Percentiles rank a stretch among this genome's conserved stretches.
These are phyloP conservation scores for Chaetomiaceae sp. DNA, from an alignment of 2,329 filamentous ascomycete species.

Conservation along the genomic window DNA sequence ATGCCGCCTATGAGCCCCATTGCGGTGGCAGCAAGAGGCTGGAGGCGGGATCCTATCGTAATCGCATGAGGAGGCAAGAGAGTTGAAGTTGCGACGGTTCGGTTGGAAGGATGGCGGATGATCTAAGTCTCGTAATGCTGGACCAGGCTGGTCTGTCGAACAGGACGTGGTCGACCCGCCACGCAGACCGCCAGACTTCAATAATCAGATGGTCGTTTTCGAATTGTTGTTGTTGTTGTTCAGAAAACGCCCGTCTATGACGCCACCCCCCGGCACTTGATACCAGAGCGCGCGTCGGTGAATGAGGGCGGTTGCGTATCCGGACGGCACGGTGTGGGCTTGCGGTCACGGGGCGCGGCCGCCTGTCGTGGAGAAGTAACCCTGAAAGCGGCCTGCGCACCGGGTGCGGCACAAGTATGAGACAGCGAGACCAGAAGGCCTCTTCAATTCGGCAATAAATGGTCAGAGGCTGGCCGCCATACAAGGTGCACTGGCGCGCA, in stretches of 20 bases:
- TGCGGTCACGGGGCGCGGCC: slow-evolving; percentile 21
- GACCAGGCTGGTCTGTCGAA: neutral
- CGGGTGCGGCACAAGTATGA: slow-evolving; percentile 18
- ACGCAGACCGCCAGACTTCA: neutral
- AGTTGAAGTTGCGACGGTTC: slow-evolving; percentile 6
- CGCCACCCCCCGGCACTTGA: slow-evolving; percentile 1
- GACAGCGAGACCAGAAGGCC: slow-evolving; percentile 9
- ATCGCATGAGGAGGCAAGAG: slow-evolving; percentile 18
- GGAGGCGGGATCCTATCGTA: slow-evolving; percentile 18
- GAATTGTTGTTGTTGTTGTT: no score
- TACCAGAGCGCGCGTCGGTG: neutral
- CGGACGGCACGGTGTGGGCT: slow-evolving; percentile 2
- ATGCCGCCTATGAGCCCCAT: slow-evolving; percentile 73
- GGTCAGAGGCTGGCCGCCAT: slow-evolving; percentile 10
- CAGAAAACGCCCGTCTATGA: slow-evolving; percentile 13
- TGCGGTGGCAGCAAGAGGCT: slow-evolving; percentile 38
- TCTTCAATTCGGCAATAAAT: slow-evolving; percentile 8
- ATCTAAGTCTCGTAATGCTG: neutral
- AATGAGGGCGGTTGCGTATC: neutral
- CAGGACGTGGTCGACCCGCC: no score
- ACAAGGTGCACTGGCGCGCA: slow-evolving; percentile 4
- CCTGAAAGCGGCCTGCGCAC: slow-evolving; percentile 9
- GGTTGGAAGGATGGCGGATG: neutral
- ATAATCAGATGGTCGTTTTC: slow-evolving; percentile 1
- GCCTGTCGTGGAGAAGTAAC: slow-evolving; percentile 9